Evolutionary conservation across 441 rosid genomes (phyloP), one percentile per base, ranked within the genome.

Genomic region (Adansonia gregorii): DNA sequence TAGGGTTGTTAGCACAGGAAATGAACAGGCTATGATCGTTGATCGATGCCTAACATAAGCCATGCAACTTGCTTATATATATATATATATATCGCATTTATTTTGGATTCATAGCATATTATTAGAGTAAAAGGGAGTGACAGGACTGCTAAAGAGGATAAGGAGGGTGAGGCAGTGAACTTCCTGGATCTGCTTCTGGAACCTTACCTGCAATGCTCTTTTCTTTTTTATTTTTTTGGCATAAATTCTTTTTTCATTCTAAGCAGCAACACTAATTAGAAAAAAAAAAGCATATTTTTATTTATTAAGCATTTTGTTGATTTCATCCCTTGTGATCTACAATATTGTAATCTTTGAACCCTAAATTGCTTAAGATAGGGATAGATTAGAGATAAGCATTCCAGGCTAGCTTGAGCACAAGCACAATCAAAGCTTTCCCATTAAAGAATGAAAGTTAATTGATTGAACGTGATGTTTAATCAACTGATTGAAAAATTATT

Each of bases 131-230:
- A 52, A 17, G 51, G 2, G 22, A 31, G 9, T 17, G 70, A 66
- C 15, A 10, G 72, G 72, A 67, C 54, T 67, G 72, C 31, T 67
- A 52, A 31, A 17, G 54, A 67, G 31, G 54, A 67, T 67, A 67
- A 67, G 71, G 46, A 35, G 46, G 68, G 20, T 31, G 68, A 64
- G 72, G 48, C 54, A 45, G 31, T 43, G n/a, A 19, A 20, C 31
- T 43, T 43, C 54, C 72, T 19, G 31, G 8, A 67, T 43, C 31
- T 17, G 54, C 8, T 67, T 67, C 51, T 45, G 24, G 52, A 45
- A 67, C 12, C 48, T n/a, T 8, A 65, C 69, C 69, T 35, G n/a
- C 65, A 60, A 24, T 3, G 65, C 15, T 58, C 8, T 1, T 19
- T 3, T 2, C n/a, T 59, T 59, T 59, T 59, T 3, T 17, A 45